Conservation (phyloP, 2,329 filamentous ascomycete genomes). For the Cercospora sojina region DNA sequence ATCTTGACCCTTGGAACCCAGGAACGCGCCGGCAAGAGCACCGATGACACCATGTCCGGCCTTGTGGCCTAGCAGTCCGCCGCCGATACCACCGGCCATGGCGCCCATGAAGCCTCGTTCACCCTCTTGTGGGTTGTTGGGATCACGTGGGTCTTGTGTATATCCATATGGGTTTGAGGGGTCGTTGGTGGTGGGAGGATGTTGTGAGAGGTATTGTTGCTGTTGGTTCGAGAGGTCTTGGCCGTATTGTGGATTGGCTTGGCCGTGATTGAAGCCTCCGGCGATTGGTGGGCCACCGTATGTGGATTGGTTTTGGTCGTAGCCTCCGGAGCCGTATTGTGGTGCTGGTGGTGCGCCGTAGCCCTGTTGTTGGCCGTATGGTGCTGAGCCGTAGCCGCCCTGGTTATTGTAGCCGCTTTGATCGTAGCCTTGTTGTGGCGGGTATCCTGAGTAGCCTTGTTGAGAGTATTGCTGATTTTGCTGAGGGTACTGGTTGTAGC, state of each 20-base stretch:
- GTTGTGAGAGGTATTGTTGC: conserved; percentile 27
- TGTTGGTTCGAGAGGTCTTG: conserved; percentile 20
- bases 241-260: conserved; percentile 30
- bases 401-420: conserved; percentile 27
- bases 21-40: conserved; percentile 57
- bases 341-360: conserved; percentile 29
- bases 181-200: conserved; percentile 34
- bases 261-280: conserved; percentile 32
- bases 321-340: conserved; percentile 26
- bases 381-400: conserved; percentile 26
- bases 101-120: conserved; percentile 60
- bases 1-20: conserved; percentile 52
- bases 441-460: conserved; percentile 28
- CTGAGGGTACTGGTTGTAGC: conserved; percentile 28
- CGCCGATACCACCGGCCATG: conserved; percentile 57
- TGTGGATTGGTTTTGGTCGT: conserved; percentile 18
- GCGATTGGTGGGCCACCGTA: conserved; percentile 29
- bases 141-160: conserved; percentile 37
- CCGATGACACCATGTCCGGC: conserved; percentile 57
- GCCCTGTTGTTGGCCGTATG: conserved; percentile 25
- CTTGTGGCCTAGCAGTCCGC: conserved; percentile 57
- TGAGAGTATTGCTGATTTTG: conserved; percentile 19
- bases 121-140: conserved; percentile 50
- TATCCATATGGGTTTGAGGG: conserved; percentile 41
- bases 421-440: conserved; percentile 25